Base-by-base conservation (phyloP, 768 basidiomycete species). In the Nevesoporus exiguus region DNA sequence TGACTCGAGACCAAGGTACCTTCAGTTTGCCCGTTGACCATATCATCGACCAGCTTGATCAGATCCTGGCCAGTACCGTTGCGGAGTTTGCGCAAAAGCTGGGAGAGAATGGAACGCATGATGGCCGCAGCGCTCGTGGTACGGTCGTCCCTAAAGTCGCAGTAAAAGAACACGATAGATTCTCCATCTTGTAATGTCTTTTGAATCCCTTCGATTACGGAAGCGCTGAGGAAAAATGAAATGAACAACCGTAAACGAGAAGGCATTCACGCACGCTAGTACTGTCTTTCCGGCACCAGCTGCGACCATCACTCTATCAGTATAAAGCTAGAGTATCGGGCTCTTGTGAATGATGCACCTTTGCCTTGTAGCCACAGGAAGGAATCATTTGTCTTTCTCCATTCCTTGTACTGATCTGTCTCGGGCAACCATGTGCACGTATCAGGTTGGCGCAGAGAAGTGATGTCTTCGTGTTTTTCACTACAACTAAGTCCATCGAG, bases 261-360 rank as follows among this genome's bases (percentile, higher is more conserved):
- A 25, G 17, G 5, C n/a, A 33, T 40, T 29, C 4, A 9, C 33
- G 33, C 14, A 33, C 33, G 33, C 33, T 33, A 45, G 39, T 27
- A 63, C 51, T 5, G 62, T 51, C 31, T 63, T 61, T 29, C 62
- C 62, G 0, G 55, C 39, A 5, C 62, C 62, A n/a, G 56, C 62
- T 63, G 30, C 14, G 14, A 36, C 21, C 9, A 31, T 19, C 4
- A 3, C 1, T 22, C 27, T 9, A 27, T 52, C 10, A 56, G 22
- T 10, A 29, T 31, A 5, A 19, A 19, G 43, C 8, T 5, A 14
- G 24, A 22, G 21, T 19, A 39, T 19, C 5, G 7, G 7, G 0
- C 25, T 31, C 7, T 6, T 22, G 19, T 15, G 15, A 14, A 31
- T 11, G n/a, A 7, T 5, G 1, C 2, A 56, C 54, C 45, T 51